Conservation (phyloP, 2,329 filamentous ascomycete genomes). For the Mariannaea sp. region DNA sequence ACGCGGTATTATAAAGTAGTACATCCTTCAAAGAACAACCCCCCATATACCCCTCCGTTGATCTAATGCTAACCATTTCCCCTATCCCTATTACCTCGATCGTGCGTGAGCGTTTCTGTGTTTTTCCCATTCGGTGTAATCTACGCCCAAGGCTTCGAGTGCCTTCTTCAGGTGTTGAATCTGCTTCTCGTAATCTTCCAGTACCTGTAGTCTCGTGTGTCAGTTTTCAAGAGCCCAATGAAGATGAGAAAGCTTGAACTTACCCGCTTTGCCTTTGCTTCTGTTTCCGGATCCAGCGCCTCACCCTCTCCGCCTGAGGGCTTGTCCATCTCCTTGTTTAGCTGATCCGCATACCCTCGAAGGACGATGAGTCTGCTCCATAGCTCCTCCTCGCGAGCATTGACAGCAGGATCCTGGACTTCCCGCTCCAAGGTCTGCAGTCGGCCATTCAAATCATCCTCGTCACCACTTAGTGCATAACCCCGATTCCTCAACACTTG, state of each 20-base stretch:
- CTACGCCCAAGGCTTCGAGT: slow-evolving; percentile 64
- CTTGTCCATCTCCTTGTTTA: slow-evolving; percentile 76
- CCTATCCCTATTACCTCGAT: slow-evolving; percentile 32
- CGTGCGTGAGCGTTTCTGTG: slow-evolving; percentile 50
- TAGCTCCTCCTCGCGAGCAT: slow-evolving; percentile 79
- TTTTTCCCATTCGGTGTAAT: slow-evolving; percentile 61
- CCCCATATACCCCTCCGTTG: slow-evolving; percentile 18
- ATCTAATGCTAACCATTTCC: slow-evolving; percentile 13
- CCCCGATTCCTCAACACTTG: slow-evolving; percentile 81
- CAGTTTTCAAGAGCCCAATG: slow-evolving; percentile 9
- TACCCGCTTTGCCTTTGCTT: slow-evolving; percentile 76
- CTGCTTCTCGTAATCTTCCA: slow-evolving; percentile 83
- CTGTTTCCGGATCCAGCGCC: slow-evolving; percentile 69
- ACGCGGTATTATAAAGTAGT: slow-evolving; percentile 8
- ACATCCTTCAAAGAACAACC: slow-evolving; percentile 12
- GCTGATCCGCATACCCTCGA: slow-evolving; percentile 70
- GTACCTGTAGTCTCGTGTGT: slow-evolving; percentile 57
- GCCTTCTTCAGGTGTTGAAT: slow-evolving; percentile 76
- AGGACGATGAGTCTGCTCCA: slow-evolving; percentile 82
- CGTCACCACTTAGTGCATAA: slow-evolving; percentile 77
- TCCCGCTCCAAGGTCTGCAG: slow-evolving; percentile 70
- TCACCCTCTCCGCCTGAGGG: slow-evolving; percentile 61
- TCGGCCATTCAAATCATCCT: slow-evolving; percentile 77
- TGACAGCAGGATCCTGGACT: slow-evolving; percentile 75
- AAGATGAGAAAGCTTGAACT: slow-evolving; percentile 32